Base-by-base conservation (phyloP, 345 rosid species). In the Pelargonium nanum region DNA sequence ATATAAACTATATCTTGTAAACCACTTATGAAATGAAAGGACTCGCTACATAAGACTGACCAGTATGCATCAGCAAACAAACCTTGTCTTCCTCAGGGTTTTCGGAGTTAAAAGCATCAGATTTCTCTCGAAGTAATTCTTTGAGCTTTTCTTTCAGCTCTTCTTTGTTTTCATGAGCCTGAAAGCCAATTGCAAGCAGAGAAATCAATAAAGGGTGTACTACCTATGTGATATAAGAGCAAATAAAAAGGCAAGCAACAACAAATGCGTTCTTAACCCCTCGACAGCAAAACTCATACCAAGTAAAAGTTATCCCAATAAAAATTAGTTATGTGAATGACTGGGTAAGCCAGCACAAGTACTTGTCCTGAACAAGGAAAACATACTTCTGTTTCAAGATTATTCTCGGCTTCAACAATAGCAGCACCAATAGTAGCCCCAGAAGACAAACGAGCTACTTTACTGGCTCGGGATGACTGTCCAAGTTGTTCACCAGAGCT, bases 1-100 rank as follows among this genome's bases (percentile, higher is more conserved):
- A 40, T 6, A 10, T 40, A 40, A 40, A 40, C 48, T 6, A 40
- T 40, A 17, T 40, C 48, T 9, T 40, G 48, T 17, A 40, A 9
- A 12, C 48, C 9, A 40, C 9, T 9, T 12, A n/a, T 40, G 16
- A 40, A 40, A 40, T 40, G 48, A 40, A 40, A 40, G 9, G 15
- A 40, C 48, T 40, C 32, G 7, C 7, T 2, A 30, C 40, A 40
- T 17, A 40, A 12, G 48, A 7, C 48, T 12, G 13, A 12, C 15
- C 48, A 40, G 15, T 40, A 40, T 40, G 48, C 48, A 40, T 40
- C 15, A 19, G n/a, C 28, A 56, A 28, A 63, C 60, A 65, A 63
- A 93, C 99, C 96, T 87, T 85, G 74, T 93, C 99, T 72, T 83
- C 76, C 70, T 81, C 88, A 2, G 66, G 67, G 65, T 77, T 77